Evolutionary conservation across 2,329 filamentous ascomycete genomes (phyloP), one percentile per base, ranked within the genome.

Genomic region (Ascochyta viciae-villosae): DNA sequence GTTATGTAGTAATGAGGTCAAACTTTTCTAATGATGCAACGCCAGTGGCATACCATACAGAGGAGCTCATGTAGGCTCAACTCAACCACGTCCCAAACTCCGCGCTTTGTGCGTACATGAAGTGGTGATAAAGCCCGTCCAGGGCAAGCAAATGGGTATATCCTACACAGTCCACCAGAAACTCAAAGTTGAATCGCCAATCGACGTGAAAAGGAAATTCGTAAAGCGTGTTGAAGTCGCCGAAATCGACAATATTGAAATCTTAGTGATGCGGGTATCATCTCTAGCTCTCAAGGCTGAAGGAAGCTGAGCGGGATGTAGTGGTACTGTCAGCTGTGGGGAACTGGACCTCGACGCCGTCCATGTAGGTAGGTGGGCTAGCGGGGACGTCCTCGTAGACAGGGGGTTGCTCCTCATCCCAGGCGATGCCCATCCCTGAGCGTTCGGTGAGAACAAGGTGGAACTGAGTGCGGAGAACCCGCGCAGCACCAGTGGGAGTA

Each of bases 381-480:
- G 87, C 88, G 0, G 94, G 93, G 38, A 98, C 92, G 72, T 98
- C 92, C 76, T 95, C 89, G 77, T 99, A 99, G 64, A 96, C 86
- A 0, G 94, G 94, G 12, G 94, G 94, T 70, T 91, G 88, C 80
- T 99, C 94, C 77, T 97, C 94, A 66, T 98, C 94, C 94, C 95
- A 99, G 65, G 90, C 91, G 67, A 99, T 93, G 46, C 94, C 93
- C 73, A 96, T 85, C 16, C 94, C 94, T 19, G 86, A 85, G 57
- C 91, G 86, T 78, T 96, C 90, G 4, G 93, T 97, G 51, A 98
- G 83, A 54, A 87, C 81, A 49, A 95, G 83, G 67, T 85, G 87
- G 80, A 97, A 98, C 74, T 96, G 91, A 85, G 96, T 97, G 63
- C 94, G 86, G 58, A 99, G 82, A 48, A 98, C 94, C 61, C 94